These are phyloP conservation scores for Dioszegia crocea DNA, from an alignment of 768 basidiomycete species.

Conservation along the genomic window DNA sequence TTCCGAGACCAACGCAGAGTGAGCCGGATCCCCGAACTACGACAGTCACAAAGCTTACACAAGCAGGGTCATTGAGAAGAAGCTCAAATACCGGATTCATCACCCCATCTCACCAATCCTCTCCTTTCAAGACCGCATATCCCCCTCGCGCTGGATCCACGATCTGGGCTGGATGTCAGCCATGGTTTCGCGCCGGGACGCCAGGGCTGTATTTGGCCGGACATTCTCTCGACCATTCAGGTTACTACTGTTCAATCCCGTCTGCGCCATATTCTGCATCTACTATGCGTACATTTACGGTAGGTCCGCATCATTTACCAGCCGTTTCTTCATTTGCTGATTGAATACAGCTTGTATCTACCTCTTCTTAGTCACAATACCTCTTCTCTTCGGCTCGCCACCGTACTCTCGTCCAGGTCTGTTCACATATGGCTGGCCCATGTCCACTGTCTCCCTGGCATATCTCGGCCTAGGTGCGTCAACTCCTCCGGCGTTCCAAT, in stretches of 20 bases:
- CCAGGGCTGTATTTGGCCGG: conserved; percentile 22
- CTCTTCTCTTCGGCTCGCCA: conserved; percentile 32
- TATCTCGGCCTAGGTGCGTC: conserved; percentile 42
- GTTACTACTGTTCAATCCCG: conserved; percentile 40
- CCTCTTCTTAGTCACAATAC: conserved; percentile 40
- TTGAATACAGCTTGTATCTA: conserved; percentile 32
- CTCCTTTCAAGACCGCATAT: conserved; percentile 9
- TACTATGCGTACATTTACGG: conserved; percentile 47
- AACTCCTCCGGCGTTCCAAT: no score
- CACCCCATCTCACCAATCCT: conserved; percentile 14
- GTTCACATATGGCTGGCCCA: conserved; percentile 35
- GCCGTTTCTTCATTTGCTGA: no score
- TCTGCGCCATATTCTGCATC: conserved; percentile 33
- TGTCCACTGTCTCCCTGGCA: conserved; percentile 30
- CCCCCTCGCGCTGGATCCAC: conserved; percentile 15
- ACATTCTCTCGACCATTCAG: conserved; percentile 41
- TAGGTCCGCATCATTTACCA: no score
- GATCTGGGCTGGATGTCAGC: conserved; percentile 38
- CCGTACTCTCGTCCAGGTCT: conserved; percentile 29
- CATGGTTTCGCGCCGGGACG: conserved; percentile 37
- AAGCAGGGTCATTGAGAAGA: conserved; percentile 34
- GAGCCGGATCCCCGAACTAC: conserved; percentile 11
- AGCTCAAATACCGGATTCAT: conserved; percentile 22
- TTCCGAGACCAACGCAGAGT: conserved; percentile 44
- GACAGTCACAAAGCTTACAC: background rate